Evolutionary conservation across 2,329 filamentous ascomycete genomes (phyloP).

Genomic region (Parascedosporium putredinis): DNA sequence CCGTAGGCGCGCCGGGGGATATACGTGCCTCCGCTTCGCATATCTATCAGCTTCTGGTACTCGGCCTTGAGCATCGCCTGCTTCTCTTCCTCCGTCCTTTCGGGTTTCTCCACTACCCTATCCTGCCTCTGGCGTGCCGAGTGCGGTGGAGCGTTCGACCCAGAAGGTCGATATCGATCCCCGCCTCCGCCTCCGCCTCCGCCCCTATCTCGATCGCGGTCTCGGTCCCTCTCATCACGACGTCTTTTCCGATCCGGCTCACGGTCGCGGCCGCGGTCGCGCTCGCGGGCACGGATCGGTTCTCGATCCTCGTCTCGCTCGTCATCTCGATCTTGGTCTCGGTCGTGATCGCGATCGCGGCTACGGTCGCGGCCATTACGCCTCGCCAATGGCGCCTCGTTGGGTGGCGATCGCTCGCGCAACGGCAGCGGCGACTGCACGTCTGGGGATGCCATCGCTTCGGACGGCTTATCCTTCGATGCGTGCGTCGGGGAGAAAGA

Average conservation of each 20-base stretch:
- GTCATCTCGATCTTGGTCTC: slow-evolving; percentile 19
- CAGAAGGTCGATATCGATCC: slow-evolving; percentile 39
- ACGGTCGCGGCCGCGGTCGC: slow-evolving; percentile 12
- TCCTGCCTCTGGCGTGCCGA: slow-evolving; percentile 12
- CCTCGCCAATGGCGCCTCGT: slow-evolving; percentile 5
- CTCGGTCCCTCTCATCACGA: slow-evolving; percentile 5
- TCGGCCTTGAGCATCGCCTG: slow-evolving; percentile 83
- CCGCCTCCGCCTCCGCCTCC: slow-evolving; percentile 31
- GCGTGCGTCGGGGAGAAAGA: not conserved
- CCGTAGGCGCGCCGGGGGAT: slow-evolving; percentile 86
- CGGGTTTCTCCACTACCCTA: slow-evolving; percentile 13
- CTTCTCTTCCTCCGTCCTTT: slow-evolving; percentile 67
- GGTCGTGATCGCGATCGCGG: slow-evolving; percentile 25
- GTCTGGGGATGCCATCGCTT: slow-evolving; percentile 36
- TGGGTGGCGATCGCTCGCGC: slow-evolving; percentile 8
- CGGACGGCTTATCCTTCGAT: not conserved
- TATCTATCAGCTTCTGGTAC: slow-evolving; percentile 82
- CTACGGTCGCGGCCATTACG: slow-evolving; percentile 27
- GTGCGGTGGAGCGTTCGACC: slow-evolving; percentile 20
- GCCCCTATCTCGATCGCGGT: slow-evolving; percentile 11
- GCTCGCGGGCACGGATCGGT: slow-evolving; percentile 12
- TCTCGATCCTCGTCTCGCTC: slow-evolving; percentile 5
- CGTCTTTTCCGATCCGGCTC: slow-evolving; percentile 14
- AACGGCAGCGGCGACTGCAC: slow-evolving; percentile 14
- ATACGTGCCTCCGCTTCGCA: slow-evolving; percentile 92